Conservation (phyloP, 176 grass and related monocot species). For the Oryza punctata region DNA sequence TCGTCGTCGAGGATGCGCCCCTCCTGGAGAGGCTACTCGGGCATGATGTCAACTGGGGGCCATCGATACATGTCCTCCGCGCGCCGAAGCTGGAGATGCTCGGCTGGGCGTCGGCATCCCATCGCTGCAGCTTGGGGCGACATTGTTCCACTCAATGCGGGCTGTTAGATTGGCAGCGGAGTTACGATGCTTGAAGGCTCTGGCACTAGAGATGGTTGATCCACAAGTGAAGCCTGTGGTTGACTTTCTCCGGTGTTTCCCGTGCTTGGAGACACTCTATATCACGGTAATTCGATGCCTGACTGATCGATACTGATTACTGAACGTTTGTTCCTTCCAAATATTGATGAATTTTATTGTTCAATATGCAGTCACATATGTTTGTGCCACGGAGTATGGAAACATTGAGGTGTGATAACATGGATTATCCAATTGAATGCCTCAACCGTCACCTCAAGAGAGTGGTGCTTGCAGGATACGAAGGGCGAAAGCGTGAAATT, state of each 20-base stretch:
- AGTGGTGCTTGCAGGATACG: constrained; percentile 38
- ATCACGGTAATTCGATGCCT: constrained; percentile 33
- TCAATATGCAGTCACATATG: constrained; percentile 37
- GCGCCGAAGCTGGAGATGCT: constrained; percentile 37
- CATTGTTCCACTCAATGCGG: constrained; percentile 37
- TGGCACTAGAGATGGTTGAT: constrained; percentile 35
- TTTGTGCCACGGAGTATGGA: constrained; percentile 25
- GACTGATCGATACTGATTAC: background rate
- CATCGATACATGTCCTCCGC: constrained; percentile 8
- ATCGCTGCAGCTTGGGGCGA: constrained; percentile 27
- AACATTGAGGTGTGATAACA: background rate
- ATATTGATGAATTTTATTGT: background rate
- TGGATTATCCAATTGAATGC: constrained; percentile 32
- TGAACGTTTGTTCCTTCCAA: background rate
- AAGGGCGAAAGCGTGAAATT: constrained; percentile 34
- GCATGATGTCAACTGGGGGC: constrained; percentile 44
- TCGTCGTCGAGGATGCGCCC: constrained; percentile 42
- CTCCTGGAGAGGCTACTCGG: constrained; percentile 43
- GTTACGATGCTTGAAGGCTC: constrained; percentile 6
- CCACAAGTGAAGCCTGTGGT: constrained; percentile 33
- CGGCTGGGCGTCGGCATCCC: constrained; percentile 39
- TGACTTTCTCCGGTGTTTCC: constrained; percentile 43
- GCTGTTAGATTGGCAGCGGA: constrained; percentile 5
- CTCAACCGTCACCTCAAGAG: constrained; percentile 38
- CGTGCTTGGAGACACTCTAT: constrained; percentile 36